phyloP scores from a whole-genome alignment of 2,329 filamentous ascomycete genomes.

The Cladosporium cucumerinum region DNA sequence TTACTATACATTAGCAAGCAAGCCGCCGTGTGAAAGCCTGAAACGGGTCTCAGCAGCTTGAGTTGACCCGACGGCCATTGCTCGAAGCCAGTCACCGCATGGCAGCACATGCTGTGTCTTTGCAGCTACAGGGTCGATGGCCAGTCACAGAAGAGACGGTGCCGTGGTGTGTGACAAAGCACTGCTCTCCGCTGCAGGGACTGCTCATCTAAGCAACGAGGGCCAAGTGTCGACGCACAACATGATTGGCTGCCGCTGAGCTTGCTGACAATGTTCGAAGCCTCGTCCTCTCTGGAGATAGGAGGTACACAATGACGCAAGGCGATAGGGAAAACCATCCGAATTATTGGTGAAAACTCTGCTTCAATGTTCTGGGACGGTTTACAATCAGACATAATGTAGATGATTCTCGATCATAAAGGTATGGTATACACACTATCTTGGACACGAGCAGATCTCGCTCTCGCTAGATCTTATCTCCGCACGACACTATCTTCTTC shows the following conservation, averaged over 20 bases:
- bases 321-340: neutral
- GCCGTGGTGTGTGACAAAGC: slow-evolving; percentile 1
- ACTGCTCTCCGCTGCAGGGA: neutral
- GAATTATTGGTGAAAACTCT: neutral
- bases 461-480: neutral
- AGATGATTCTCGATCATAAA: neutral
- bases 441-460: neutral
- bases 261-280: slow-evolving; percentile 26
- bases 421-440: neutral
- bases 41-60: neutral
- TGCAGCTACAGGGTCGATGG: neutral
- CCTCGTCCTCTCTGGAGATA: neutral
- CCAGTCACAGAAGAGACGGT: neutral
- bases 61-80: slow-evolving; percentile 6
- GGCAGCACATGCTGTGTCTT: neutral
- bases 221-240: neutral
- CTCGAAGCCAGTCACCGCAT: neutral
- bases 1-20: slow-evolving; percentile 9
- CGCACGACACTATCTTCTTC: neutral
- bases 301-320: neutral
- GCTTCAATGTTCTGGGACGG: neutral
- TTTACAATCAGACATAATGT: neutral
- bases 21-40: neutral
- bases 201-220: neutral
- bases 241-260: slow-evolving; percentile 9